phyloP scores from a whole-genome alignment of 1,139 yeast genomes.

The Kluyveromyces sp. region DNA sequence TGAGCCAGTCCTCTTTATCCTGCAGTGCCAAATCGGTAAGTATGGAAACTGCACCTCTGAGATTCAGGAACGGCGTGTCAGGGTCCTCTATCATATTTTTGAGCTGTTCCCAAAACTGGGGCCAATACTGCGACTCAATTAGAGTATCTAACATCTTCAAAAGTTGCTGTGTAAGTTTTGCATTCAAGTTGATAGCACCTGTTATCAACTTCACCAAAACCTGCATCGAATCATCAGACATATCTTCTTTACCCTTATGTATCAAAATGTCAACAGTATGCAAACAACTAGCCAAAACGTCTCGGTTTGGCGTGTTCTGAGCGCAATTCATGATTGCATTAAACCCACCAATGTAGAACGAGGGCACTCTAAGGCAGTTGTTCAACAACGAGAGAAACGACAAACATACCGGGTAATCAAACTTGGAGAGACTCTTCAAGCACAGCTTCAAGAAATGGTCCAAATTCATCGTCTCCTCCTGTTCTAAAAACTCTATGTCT shows the following conservation, averaged over 20 bases:
- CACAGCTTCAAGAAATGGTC: conserved; percentile 5
- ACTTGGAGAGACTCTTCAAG: not conserved
- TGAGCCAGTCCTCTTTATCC: conserved; percentile 4
- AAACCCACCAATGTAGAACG: not conserved
- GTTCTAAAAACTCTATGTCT: conserved; percentile 47
- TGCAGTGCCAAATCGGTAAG: conserved; percentile 3
- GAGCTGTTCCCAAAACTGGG: not conserved
- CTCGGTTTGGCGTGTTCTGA: conserved; percentile 1
- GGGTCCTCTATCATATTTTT: not conserved
- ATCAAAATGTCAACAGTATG: conserved; percentile 3
- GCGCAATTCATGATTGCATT: not conserved
- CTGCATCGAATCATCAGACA: not conserved
- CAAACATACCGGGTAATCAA: not conserved
- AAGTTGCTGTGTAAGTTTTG: conserved; percentile 1
- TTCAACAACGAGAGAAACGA: conserved; percentile 3
- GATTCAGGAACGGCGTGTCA: not conserved
- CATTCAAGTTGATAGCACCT: conserved; percentile 3
- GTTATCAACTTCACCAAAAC: conserved; percentile 2
- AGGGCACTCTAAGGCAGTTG: conserved; percentile 1
- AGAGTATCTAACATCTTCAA: conserved; percentile 1
- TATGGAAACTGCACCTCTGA: conserved; percentile 3
- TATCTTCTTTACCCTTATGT: not conserved
- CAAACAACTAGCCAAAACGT: not conserved
- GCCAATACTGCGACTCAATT: conserved; percentile 1
- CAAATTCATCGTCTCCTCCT: conserved; percentile 12